A percentile compares a stretch with the other conserved stretches of the same genome.
Conservation (phyloP, 192 early-diverging fungal species). For the Coemansia sp. region DNA sequence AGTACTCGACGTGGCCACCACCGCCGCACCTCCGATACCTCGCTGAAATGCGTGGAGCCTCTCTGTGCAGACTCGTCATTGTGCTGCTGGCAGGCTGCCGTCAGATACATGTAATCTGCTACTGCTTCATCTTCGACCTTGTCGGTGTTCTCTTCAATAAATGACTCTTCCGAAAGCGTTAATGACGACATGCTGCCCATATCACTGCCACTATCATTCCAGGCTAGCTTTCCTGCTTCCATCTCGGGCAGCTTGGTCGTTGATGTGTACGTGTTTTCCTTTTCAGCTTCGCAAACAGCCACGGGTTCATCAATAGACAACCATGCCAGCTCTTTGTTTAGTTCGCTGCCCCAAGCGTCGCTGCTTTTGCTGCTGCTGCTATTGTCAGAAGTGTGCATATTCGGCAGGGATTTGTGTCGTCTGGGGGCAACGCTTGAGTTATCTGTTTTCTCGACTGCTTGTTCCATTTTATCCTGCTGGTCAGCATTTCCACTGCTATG, state of each 20-base stretch:
- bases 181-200: constrained; percentile 12
- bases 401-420: constrained; percentile 3
- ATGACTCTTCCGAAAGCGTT: constrained; percentile 20
- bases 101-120: constrained; percentile 35
- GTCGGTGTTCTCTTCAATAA: not conserved
- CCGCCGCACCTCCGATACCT: constrained; percentile 14
- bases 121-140: constrained; percentile 2
- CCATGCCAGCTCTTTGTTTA: constrained; percentile 4
- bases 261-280: no score
- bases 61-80: not conserved
- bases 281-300: no score
- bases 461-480: not conserved
- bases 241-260: no score
- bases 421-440: not conserved
- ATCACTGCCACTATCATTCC: not conserved
- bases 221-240: no score
- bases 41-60: not conserved
- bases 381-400: not conserved
- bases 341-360: no score
- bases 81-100: constrained; percentile 8
- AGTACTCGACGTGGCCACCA: constrained; percentile 47
- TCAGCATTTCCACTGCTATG: constrained; percentile 1
- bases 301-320: constrained; percentile 1
- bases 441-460: no score
- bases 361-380: not conserved